Percentiles rank a stretch among this genome's conserved stretches.
These are phyloP conservation scores for Juglanconis oblonga DNA, from an alignment of 2,329 filamentous ascomycete species.

Conservation along the genomic window DNA sequence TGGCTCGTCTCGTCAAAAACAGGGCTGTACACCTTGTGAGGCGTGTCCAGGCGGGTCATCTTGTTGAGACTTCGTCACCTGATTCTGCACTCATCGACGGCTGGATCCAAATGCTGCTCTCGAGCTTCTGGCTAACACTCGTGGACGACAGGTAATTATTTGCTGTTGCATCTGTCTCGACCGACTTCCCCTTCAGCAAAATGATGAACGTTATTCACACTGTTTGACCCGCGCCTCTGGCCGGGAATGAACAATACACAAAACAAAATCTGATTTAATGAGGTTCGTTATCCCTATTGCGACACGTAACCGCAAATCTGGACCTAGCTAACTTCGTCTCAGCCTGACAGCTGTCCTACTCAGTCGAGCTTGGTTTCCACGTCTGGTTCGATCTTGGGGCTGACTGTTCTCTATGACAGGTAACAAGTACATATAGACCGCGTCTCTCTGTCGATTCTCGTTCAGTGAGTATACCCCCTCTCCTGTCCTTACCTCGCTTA, in stretches of 20 bases:
- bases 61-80: slow-evolving; percentile 68
- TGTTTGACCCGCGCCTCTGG: slow-evolving; percentile 50
- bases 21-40: slow-evolving; percentile 62
- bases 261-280: slow-evolving; percentile 53
- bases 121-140: slow-evolving; percentile 11
- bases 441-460: neutral
- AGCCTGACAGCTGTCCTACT: slow-evolving; percentile 19
- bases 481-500: slow-evolving; percentile 12
- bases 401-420: slow-evolving; percentile 12
- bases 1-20: slow-evolving; percentile 48
- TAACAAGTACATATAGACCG: neutral
- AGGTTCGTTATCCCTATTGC: slow-evolving; percentile 30
- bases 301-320: neutral
- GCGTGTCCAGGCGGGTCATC: slow-evolving; percentile 46
- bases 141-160: slow-evolving; percentile 21
- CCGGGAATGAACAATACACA: slow-evolving; percentile 52
- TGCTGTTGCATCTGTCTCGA: neutral
- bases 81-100: slow-evolving; percentile 36
- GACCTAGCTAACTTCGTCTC: slow-evolving; percentile 2
- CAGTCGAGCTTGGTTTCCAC: slow-evolving; percentile 3
- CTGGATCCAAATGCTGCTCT: slow-evolving; percentile 19
- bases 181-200: slow-evolving; percentile 21
- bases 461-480: slow-evolving; percentile 9
- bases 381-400: neutral
- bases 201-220: slow-evolving; percentile 61